Conservation (phyloP, 495 filamentous ascomycete species). For the Penicillium steckii region DNA sequence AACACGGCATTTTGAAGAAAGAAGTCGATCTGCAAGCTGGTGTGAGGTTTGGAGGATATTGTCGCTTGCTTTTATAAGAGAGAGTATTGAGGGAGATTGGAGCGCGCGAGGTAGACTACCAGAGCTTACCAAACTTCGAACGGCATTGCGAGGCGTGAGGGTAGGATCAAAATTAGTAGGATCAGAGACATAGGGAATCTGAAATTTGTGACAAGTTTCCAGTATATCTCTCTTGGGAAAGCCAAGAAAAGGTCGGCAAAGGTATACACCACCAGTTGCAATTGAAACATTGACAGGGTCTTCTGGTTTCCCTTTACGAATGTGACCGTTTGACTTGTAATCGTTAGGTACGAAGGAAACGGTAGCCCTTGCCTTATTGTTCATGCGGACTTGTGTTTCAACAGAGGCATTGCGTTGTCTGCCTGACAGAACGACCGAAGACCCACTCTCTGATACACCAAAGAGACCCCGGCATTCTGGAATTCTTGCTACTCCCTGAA, state of each 20-base stretch:
- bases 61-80: constrained; percentile 42
- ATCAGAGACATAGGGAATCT: constrained; percentile 78
- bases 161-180: constrained; percentile 79
- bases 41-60: constrained; percentile 30
- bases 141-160: constrained; percentile 74
- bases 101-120: constrained; percentile 68
- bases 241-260: constrained; percentile 72
- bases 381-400: constrained; percentile 3
- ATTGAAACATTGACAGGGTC: constrained; percentile 21
- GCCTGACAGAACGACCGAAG: constrained; percentile 9
- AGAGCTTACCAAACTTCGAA: constrained; percentile 62
- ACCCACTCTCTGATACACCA: constrained; percentile 68
- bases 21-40: constrained; percentile 31
- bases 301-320: not conserved
- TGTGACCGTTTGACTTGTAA: not conserved
- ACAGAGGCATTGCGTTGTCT: constrained; percentile 2
- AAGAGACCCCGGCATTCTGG: constrained; percentile 80
- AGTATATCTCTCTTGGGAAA: constrained; percentile 72
- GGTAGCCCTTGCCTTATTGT: constrained; percentile 9
- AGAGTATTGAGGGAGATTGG: constrained; percentile 60
- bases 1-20: constrained; percentile 34
- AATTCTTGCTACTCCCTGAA: constrained; percentile 61
- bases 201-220: constrained; percentile 65
- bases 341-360: constrained; percentile 4
- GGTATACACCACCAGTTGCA: constrained; percentile 66